These are phyloP conservation scores for Plasmodium fragile DNA, from an alignment of 169 alveolate genomes.

Conservation along the genomic window DNA sequence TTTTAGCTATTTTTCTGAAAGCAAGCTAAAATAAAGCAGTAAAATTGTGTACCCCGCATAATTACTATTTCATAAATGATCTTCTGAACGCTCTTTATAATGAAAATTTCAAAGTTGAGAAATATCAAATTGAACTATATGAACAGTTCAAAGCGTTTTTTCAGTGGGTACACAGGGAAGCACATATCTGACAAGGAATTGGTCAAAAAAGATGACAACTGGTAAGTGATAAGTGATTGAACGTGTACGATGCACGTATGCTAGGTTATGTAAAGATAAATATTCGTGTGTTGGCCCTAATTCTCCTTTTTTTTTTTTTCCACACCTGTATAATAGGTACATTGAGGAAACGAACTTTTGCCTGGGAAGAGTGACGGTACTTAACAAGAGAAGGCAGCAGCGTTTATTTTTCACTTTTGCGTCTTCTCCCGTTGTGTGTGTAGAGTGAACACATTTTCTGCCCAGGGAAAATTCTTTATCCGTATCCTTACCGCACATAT, in stretches of 20 bases:
- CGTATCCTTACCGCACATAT: background rate
- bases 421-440: slow-evolving; percentile 5
- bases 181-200: slow-evolving; percentile 89
- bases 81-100: slow-evolving; percentile 3
- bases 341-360: slow-evolving; percentile 95
- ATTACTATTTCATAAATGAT: background rate
- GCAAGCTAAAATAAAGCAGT: background rate
- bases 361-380: slow-evolving; percentile 91
- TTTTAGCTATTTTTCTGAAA: slow-evolving; percentile 3
- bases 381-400: slow-evolving; percentile 52
- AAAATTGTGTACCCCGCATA: background rate
- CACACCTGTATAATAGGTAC: slow-evolving; percentile 30
- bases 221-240: slow-evolving; percentile 80
- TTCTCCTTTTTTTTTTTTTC: background rate
- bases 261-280: background rate
- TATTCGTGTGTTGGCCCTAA: background rate
- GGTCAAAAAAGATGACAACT: slow-evolving; percentile 89
- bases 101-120: slow-evolving; percentile 40
- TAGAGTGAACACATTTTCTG: background rate
- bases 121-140: slow-evolving; percentile 25
- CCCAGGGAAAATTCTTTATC: background rate
- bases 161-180: slow-evolving; percentile 88
- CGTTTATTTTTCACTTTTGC: background rate
- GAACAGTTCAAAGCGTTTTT: slow-evolving; percentile 16
- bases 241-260: background rate